Evolutionary conservation across 202 grass and related monocot genomes (phyloP).

Genomic region (Bolboschoenoplectus hybrid): DNA sequence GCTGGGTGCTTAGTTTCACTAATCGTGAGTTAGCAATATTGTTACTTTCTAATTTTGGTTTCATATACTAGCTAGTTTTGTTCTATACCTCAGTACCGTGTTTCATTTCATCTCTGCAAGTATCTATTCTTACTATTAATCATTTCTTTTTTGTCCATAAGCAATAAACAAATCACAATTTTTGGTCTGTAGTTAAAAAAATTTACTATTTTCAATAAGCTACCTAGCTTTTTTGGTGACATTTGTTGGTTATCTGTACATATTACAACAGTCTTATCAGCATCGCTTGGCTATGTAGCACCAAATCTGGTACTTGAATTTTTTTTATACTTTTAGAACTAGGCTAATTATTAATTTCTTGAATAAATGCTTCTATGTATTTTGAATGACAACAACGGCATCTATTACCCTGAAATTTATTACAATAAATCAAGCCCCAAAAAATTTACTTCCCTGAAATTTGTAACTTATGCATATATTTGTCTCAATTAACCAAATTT

Average conservation of each 20-base stretch:
- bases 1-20: conserved; percentile 67
- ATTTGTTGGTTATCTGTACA: conserved; percentile 39
- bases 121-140: neutral
- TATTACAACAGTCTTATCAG: conserved; percentile 87
- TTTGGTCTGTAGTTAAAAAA: no score
- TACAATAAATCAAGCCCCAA: neutral
- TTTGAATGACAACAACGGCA: neutral
- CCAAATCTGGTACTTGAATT: conserved; percentile 76
- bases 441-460: neutral
- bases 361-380: neutral
- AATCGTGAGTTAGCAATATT: conserved; percentile 51
- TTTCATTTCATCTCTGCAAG: neutral
- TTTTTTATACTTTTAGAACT: neutral
- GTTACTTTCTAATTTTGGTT: neutral
- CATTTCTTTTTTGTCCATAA: neutral
- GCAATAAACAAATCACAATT: no score
- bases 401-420: neutral
- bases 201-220: neutral
- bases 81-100: neutral
- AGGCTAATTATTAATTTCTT: neutral
- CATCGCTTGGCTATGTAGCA: conserved; percentile 71
- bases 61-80: neutral
- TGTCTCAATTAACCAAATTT: neutral
- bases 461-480: neutral
- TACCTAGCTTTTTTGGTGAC: neutral